Evolutionary conservation across 805 yeast genomes (phyloP).

Genomic region (Saccharomyces paradoxus): DNA sequence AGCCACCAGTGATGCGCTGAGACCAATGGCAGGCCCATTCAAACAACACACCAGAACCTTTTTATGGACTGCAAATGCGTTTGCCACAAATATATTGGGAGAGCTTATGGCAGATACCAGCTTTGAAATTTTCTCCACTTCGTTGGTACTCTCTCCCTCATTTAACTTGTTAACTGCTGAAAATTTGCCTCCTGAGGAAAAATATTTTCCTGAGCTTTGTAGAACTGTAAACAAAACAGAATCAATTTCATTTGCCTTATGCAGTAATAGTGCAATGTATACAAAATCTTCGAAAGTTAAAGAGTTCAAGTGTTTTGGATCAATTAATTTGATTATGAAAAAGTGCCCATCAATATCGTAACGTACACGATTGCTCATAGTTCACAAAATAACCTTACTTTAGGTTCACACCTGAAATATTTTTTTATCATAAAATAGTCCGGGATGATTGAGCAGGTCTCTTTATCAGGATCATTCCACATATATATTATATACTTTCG

Average conservation of each 20-base stretch:
- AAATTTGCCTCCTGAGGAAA: slow-evolving; percentile 74
- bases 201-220: slow-evolving; percentile 63
- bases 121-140: slow-evolving; percentile 19
- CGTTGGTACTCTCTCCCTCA: neutral
- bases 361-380: slow-evolving; percentile 1
- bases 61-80: slow-evolving; percentile 56
- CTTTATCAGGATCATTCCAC: neutral
- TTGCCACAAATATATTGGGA: slow-evolving; percentile 60
- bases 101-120: slow-evolving; percentile 49
- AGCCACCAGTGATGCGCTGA: slow-evolving; percentile 61
- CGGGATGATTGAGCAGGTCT: neutral
- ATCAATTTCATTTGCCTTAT: slow-evolving; percentile 53
- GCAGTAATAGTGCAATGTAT: slow-evolving; percentile 47
- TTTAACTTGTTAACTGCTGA: slow-evolving; percentile 7
- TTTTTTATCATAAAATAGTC: neutral
- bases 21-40: slow-evolving; percentile 84
- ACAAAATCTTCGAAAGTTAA: slow-evolving; percentile 57
- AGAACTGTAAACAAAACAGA: slow-evolving; percentile 58
- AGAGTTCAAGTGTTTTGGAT: slow-evolving; percentile 58
- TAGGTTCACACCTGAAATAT: neutral
- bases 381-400: neutral
- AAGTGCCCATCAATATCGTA: slow-evolving; percentile 22
- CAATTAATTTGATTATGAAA: slow-evolving; percentile 57
- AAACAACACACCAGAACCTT: slow-evolving; percentile 65
- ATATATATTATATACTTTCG: neutral